Evolutionary conservation across 2,329 filamentous ascomycete species (phyloP).

Genomic region (Ophiostoma perfectum): DNA sequence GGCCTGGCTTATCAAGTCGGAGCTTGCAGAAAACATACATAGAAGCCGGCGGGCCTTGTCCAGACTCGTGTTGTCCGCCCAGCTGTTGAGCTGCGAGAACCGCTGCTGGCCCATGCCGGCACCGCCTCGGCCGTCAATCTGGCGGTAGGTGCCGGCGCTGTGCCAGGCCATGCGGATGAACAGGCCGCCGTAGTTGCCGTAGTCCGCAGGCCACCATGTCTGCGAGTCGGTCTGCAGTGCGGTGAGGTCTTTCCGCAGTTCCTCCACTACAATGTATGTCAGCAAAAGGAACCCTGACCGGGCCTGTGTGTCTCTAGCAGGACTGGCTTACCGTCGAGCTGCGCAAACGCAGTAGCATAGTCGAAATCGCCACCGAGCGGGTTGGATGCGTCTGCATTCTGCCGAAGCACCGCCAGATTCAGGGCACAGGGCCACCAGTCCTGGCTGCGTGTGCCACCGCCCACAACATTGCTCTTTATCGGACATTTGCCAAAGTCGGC

Average conservation of each 20-base stretch:
- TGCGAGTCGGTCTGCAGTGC: slow-evolving; percentile 71
- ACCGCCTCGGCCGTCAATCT: slow-evolving; percentile 68
- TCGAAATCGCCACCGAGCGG: slow-evolving; percentile 62
- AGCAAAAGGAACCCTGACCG: background rate
- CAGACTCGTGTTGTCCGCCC: slow-evolving; percentile 72
- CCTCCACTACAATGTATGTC: background rate
- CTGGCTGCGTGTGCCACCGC: slow-evolving; percentile 60
- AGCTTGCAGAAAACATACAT: slow-evolving; percentile 31
- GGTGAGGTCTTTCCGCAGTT: slow-evolving; percentile 66
- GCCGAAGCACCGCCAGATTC: slow-evolving; percentile 66
- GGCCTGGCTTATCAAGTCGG: too few species aligned
- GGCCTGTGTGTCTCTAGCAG: background rate
- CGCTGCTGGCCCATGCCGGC: slow-evolving; percentile 70
- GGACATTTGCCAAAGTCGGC: slow-evolving; percentile 17
- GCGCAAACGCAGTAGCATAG: slow-evolving; percentile 69
- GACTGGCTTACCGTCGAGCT: background rate
- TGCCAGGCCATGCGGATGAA: slow-evolving; percentile 82
- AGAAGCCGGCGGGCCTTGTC: slow-evolving; percentile 76
- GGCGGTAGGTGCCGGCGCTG: slow-evolving; percentile 71
- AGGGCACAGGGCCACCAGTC: slow-evolving; percentile 73
- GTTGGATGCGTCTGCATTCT: slow-evolving; percentile 59
- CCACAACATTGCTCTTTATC: slow-evolving; percentile 35
- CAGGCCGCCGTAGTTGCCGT: slow-evolving; percentile 73
- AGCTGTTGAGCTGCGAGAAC: slow-evolving; percentile 75
- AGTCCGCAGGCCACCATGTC: slow-evolving; percentile 78